Evolutionary conservation across 2,329 filamentous ascomycete genomes (phyloP).

Genomic region (Clarireedia homoeocarpa): DNA sequence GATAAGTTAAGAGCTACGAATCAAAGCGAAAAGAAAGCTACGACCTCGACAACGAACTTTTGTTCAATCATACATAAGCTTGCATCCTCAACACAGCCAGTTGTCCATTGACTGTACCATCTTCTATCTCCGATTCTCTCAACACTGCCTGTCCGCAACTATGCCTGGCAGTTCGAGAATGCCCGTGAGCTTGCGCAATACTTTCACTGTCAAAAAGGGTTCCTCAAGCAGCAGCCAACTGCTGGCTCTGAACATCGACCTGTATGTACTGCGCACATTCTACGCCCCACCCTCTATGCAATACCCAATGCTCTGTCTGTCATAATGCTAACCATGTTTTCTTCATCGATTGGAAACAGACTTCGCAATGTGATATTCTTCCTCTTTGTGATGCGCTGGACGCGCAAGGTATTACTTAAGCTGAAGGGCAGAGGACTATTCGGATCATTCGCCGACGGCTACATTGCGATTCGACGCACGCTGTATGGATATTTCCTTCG

Average conservation of each 20-base stretch:
- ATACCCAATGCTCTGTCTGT: background rate
- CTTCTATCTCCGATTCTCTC: background rate
- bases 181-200: conserved; percentile 62
- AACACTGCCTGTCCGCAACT: background rate
- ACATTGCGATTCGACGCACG: conserved; percentile 61
- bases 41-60: conserved; percentile 4
- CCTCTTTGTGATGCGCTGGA: conserved; percentile 78
- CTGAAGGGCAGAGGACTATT: conserved; percentile 82
- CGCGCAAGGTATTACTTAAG: conserved; percentile 72
- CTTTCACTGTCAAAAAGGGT: conserved; percentile 53
- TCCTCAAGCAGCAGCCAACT: conserved; percentile 45
- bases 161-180: conserved; percentile 64
- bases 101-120: background rate
- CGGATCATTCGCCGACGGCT: conserved; percentile 69
- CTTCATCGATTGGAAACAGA: conserved; percentile 35
- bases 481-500: conserved; percentile 81
- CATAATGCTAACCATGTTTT: background rate
- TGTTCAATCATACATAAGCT: background rate
- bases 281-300: conserved; percentile 4
- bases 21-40: conserved; percentile 2
- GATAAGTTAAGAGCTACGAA: background rate
- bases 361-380: conserved; percentile 83
- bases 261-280: conserved; percentile 43
- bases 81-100: background rate
- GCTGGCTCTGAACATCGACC: conserved; percentile 56